Base-by-base conservation (phyloP, 805 yeast species). In the Yarrowia sp. region DNA sequence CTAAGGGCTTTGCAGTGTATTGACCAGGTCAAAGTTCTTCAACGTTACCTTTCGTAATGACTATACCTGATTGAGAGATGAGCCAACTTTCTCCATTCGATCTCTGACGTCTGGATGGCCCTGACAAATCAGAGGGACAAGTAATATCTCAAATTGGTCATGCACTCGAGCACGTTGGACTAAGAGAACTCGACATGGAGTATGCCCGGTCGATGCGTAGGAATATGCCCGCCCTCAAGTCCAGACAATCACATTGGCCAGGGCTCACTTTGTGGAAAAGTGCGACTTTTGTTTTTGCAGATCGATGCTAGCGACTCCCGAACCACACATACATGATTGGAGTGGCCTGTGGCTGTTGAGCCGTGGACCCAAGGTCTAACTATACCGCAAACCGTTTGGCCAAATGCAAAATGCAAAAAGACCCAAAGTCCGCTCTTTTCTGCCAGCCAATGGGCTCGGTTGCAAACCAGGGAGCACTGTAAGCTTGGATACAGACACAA, bases 331-430 rank as follows among this genome's bases (percentile, higher is more conserved):
- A 52, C 43, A 52, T 38, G 58, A n/a, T 10, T n/a, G n/a, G 35
- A 35, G 56, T 35, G 22, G 15, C 35, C 43, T 52, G 56, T 35
- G 41, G 56, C 43, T 52, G 58, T 52, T 52, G 58, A 52, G 58
- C 58, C 58, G 58, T 52, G 58, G 58, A 7, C 58, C 58, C 16
- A 52, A 38, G 58, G 58, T 16, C 58, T 52, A 52, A 52, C 58
- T 35, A 19, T 52, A 15, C 14, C n/a, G 42, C 42, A 35, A n/a
- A 36, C 42, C 43, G 43, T 16, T 19, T 52, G 43, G 22, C 22
- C 40, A 12, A 52, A 15, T 12, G 16, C 16, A 5, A 48, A 26
- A 48, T 7, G 14, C 14, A 9, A 46, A 15, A 46, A 26, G 32
- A 11, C 10, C 32, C n/a, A 19, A 11, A 16, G 32, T 26, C 32